Evolutionary conservation across 306 rosid genomes (phyloP), one percentile per base, ranked within the genome.

Genomic region (Lithocarpus polystachyus): DNA sequence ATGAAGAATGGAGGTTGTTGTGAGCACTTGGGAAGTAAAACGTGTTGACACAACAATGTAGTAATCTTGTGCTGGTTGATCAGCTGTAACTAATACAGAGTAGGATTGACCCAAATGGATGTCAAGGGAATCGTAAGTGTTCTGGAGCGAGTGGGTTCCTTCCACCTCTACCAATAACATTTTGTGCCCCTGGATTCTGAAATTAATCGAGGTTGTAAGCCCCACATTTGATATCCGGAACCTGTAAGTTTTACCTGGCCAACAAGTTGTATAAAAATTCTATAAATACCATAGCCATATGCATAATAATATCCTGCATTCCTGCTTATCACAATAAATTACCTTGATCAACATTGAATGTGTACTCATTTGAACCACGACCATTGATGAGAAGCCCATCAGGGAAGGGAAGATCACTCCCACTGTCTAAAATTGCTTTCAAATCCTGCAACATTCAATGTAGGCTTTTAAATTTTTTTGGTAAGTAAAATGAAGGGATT

Each of bases 381-480:
- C 98, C 98, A 68, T 94, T 94, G 84, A 94, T 87, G 68, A 92
- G 86, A 65, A 94, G 89, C 6, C 97, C 98, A 31, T 94, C 97
- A 1, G 97, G 96, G 77, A 88, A 88, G 19, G 98, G 97, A 85
- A 94, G 96, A 79, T 84, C 88, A 62, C 82, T 83, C 51, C 98
- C 98, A 77, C 87, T 71, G 55, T 94, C 98, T 80, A 94, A 87
- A 77, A 88, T 92, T 4, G 92, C 90, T 82, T 77, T 90, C 87
- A 94, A 83, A 84, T 91, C 98, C 98, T 93, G 79, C 51, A 74
- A 71, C 33, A 77, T 33, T 33, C 14, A 76, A 71, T 12, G 64
- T 26, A 75, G 64, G 12, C 29, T 48, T 48, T 2, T 13, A 48
- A 48, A 48, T 48, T 12, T 48, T 48, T 48, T 48, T 48, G 17